Evolutionary conservation across 2,329 filamentous ascomycete genomes (phyloP), one percentile per base, ranked within the genome.

Genomic region (Xylariaceae sp.): DNA sequence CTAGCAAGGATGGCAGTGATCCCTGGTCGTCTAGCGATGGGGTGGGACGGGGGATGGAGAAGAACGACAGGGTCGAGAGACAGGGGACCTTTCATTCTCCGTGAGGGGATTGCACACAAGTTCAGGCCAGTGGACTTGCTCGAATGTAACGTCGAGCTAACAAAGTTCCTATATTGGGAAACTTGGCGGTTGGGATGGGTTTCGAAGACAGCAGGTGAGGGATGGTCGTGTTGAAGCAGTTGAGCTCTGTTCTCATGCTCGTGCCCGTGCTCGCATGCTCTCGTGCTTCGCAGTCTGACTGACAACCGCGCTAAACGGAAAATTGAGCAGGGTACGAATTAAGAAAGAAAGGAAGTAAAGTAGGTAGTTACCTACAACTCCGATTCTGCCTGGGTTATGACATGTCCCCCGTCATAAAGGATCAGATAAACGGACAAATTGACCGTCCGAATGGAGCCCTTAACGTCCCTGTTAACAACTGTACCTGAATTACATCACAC

Each of bases 1-100:
- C 23, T 30, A 30, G 23, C 23, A 30, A 58, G 51, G 56, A 11
- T 13, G n/a, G 42, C 13, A n/a, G 42, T 42, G 53, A 55, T 55
- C 37, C 53, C 57, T 56, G 52, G 48, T 55, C 47, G 48, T 55
- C 47, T 51, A 53, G 56, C 51, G 51, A 52, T 58, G 51, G 44
- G 48, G 52, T 58, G 51, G 44, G 48, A 39, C 23, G 10, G 30
- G 47, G 17, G 53, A 63, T 63, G 58, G 61, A 30, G 23, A 30
- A 30, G 23, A 59, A 58, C 23, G 45, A 42, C 55, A 44, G 23
- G 23, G 23, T 30, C 23, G 23, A 30, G 5, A 30, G 23, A 30
- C 23, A 30, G 23, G 23, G 23, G 23, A 30, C 23, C 23, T 30
- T 30, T 5, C 17, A 18, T 30, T 30, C 23, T 30, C 4, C 23